phyloP scores from a whole-genome alignment of 108 stramenopile species.

The Fragilariopsis cylindrus region DNA sequence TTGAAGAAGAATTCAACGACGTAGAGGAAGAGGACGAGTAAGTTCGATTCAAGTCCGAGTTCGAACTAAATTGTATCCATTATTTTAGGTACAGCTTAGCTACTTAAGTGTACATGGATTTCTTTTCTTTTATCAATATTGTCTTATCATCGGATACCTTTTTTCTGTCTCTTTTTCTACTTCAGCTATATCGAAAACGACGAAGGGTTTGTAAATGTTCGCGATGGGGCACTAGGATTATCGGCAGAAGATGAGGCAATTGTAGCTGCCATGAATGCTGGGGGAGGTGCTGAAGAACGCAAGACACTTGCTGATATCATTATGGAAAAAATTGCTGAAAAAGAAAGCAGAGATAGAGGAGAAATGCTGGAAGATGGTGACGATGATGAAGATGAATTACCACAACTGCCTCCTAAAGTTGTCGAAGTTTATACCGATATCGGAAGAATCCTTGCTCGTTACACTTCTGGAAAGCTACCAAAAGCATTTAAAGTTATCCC shows the following conservation, averaged over 20 bases:
- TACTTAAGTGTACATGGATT: neutral
- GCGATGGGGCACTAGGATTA: slow-evolving; percentile 54
- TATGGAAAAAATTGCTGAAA: slow-evolving; percentile 96
- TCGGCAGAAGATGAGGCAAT: slow-evolving; percentile 81
- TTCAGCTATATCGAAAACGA: slow-evolving; percentile 63
- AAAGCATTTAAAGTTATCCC: slow-evolving; percentile 99
- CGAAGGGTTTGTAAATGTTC: slow-evolving; percentile 69
- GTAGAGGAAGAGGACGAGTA: slow-evolving; percentile 76
- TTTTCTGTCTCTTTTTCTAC: neutral
- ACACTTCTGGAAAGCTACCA: slow-evolving; percentile 96
- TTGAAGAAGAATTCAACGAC: slow-evolving; percentile 55
- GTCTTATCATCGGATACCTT: neutral
- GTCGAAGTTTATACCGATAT: slow-evolving; percentile 96
- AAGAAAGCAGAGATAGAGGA: slow-evolving; percentile 70
- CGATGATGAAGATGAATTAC: slow-evolving; percentile 38
- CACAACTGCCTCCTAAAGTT: slow-evolving; percentile 86
- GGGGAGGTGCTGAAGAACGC: slow-evolving; percentile 46
- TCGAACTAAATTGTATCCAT: neutral
- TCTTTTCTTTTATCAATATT: neutral
- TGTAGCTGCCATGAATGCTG: slow-evolving; percentile 66
- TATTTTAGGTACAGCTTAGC: no score
- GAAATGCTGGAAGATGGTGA: slow-evolving; percentile 30
- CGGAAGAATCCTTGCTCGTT: slow-evolving; percentile 91
- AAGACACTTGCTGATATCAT: slow-evolving; percentile 96
- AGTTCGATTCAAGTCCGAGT: neutral